phyloP scores from a whole-genome alignment of 306 rosid genomes.

The Hylodesmum podocarpum region DNA sequence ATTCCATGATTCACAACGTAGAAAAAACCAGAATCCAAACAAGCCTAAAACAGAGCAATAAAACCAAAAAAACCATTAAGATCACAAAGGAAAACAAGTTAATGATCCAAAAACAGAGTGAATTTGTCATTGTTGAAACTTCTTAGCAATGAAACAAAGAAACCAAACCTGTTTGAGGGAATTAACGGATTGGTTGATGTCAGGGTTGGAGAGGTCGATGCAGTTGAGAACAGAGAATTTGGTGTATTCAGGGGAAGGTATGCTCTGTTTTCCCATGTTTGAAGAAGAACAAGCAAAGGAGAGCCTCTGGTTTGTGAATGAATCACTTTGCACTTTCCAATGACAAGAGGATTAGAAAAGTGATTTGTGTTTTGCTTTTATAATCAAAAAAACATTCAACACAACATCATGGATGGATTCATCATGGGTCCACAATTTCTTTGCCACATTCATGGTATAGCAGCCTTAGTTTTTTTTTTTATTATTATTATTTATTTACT shows the following conservation, averaged over 20 bases:
- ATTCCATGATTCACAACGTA: slow-evolving; percentile 86
- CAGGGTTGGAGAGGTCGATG: slow-evolving; percentile 68
- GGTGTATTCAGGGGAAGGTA: slow-evolving; percentile 8
- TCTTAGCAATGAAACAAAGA: neutral
- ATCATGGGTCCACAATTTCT: slow-evolving; percentile 12
- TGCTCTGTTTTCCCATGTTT: slow-evolving; percentile 54
- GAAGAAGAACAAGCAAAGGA: neutral
- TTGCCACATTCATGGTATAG: neutral
- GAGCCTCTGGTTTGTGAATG: slow-evolving; percentile 12
- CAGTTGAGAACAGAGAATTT: slow-evolving; percentile 59
- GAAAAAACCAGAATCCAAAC: slow-evolving; percentile 95
- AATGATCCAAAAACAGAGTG: neutral
- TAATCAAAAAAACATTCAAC: neutral
- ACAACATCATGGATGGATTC: neutral
- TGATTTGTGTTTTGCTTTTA: neutral
- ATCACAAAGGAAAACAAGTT: neutral
- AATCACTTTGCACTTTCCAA: neutral
- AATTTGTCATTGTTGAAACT: too few relatives aligned
- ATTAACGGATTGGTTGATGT: slow-evolving; percentile 59
- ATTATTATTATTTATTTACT: too few relatives aligned
- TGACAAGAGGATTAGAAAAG: neutral
- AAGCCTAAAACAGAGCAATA: slow-evolving; percentile 45
- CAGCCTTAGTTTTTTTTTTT: neutral
- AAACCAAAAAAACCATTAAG: neutral
- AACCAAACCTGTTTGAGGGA: slow-evolving; percentile 69